Evolutionary conservation across 768 basidiomycete genomes (phyloP).

Genomic region (Hirschioporus abietinus): DNA sequence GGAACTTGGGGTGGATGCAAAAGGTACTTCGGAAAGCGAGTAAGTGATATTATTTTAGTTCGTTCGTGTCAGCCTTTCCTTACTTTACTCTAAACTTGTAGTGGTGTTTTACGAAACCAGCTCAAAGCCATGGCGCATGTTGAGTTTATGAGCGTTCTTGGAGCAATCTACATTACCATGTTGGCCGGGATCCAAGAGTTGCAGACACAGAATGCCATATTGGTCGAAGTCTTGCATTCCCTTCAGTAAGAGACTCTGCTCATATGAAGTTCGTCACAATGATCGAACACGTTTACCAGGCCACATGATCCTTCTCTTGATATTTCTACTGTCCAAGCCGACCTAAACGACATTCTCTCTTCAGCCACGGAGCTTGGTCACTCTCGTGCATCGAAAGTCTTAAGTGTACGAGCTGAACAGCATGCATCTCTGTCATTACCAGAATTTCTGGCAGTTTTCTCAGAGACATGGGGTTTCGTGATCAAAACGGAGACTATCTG

Average conservation of each 20-base stretch:
- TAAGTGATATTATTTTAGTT: constrained; percentile 6
- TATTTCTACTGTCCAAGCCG: constrained; percentile 48
- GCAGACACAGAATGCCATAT: constrained; percentile 50
- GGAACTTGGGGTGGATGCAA: constrained; percentile 27
- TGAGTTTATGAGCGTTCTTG: constrained; percentile 61
- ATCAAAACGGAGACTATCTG: constrained; percentile 82
- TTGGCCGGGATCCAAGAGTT: constrained; percentile 65
- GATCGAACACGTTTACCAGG: constrained; percentile 18
- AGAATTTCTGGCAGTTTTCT: constrained; percentile 79
- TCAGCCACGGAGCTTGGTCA: constrained; percentile 85
- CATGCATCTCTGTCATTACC: constrained; percentile 67
- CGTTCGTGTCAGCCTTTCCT: constrained; percentile 8
- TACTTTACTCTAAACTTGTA: constrained; percentile 17
- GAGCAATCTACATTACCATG: constrained; percentile 53
- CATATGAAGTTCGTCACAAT: neutral
- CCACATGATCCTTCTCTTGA: constrained; percentile 26
- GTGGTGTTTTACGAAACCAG: constrained; percentile 44
- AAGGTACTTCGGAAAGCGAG: constrained; percentile 20
- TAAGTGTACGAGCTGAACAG: constrained; percentile 71
- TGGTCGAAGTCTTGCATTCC: constrained; percentile 50
- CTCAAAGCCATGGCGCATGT: constrained; percentile 63
- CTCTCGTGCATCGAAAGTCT: constrained; percentile 71
- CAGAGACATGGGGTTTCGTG: constrained; percentile 86
- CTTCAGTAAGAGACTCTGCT: constrained; percentile 25
- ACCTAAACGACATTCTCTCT: constrained; percentile 70